Evolutionary conservation across 2,329 filamentous ascomycete species (phyloP).

Genomic region (Didymella pinodella): DNA sequence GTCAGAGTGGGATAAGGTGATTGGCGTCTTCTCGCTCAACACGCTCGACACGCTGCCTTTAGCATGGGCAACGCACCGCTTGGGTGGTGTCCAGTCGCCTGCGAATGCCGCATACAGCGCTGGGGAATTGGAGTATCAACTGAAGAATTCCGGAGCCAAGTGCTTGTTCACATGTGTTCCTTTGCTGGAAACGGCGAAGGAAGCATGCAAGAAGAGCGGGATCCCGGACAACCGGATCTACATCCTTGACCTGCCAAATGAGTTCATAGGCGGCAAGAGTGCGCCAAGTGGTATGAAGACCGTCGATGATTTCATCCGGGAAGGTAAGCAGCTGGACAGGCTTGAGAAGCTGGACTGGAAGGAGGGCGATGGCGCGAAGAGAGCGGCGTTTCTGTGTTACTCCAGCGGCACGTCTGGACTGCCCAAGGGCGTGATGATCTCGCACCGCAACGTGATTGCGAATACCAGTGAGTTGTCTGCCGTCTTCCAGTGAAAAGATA

Average conservation of each 20-base stretch:
- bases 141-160: conserved; percentile 72
- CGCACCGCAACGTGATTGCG: conserved; percentile 79
- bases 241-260: conserved; percentile 71
- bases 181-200: conserved; percentile 69
- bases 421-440: conserved; percentile 86
- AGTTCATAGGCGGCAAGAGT: conserved; percentile 58
- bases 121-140: conserved; percentile 74
- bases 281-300: conserved; percentile 65
- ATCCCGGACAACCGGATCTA: conserved; percentile 72
- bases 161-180: conserved; percentile 76
- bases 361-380: conserved; percentile 70
- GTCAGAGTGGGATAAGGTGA: conserved; percentile 82
- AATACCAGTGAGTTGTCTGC: conserved; percentile 60
- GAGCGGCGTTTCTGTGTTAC: conserved; percentile 80
- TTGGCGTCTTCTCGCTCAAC: conserved; percentile 80
- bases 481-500: background rate
- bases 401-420: conserved; percentile 81
- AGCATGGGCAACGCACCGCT: conserved; percentile 75
- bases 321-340: conserved; percentile 64
- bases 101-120: conserved; percentile 78
- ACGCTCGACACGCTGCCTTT: conserved; percentile 81
- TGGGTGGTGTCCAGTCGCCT: conserved; percentile 76
- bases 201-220: conserved; percentile 68
- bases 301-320: conserved; percentile 69
- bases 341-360: conserved; percentile 67